Evolutionary conservation across 495 filamentous ascomycete genomes (phyloP).

Genomic region (Cudoniella acicularis): DNA sequence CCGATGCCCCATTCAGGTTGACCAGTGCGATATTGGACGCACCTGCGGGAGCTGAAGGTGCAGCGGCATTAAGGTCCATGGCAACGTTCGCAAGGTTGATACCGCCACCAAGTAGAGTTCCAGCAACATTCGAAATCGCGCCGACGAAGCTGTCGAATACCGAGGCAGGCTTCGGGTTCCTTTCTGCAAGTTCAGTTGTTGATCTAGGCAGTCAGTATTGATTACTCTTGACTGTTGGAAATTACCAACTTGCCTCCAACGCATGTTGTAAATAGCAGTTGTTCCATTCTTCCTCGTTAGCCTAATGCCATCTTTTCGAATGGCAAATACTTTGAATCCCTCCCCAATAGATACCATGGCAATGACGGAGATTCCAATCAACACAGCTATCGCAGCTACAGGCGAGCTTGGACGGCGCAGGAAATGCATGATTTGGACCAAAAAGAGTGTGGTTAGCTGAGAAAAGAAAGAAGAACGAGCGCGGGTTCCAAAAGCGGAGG

Average conservation of each 20-base stretch:
- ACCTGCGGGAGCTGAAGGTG: neutral
- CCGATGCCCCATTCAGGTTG: neutral
- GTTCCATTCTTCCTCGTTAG: constrained; percentile 12
- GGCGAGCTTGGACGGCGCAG: neutral
- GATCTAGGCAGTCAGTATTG: neutral
- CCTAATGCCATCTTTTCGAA: constrained; percentile 1
- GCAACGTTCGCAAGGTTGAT: neutral
- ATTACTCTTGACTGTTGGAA: neutral
- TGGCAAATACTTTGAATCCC: constrained; percentile 8
- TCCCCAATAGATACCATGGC: constrained; percentile 10
- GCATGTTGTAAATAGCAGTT: constrained; percentile 6
- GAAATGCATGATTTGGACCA: constrained; percentile 12
- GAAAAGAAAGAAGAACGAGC: neutral
- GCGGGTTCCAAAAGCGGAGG: neutral
- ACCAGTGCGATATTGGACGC: neutral
- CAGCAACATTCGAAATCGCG: constrained; percentile 6
- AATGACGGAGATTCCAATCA: constrained; percentile 12
- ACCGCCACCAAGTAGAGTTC: neutral
- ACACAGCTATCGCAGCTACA: neutral
- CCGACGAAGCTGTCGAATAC: neutral
- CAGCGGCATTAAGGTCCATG: neutral
- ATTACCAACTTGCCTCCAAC: constrained; percentile 15
- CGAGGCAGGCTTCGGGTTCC: neutral
- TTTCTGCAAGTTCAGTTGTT: neutral
- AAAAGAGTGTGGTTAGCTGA: neutral